Base-by-base conservation (phyloP, 345 rosid species). In the Luvunga scandens region DNA sequence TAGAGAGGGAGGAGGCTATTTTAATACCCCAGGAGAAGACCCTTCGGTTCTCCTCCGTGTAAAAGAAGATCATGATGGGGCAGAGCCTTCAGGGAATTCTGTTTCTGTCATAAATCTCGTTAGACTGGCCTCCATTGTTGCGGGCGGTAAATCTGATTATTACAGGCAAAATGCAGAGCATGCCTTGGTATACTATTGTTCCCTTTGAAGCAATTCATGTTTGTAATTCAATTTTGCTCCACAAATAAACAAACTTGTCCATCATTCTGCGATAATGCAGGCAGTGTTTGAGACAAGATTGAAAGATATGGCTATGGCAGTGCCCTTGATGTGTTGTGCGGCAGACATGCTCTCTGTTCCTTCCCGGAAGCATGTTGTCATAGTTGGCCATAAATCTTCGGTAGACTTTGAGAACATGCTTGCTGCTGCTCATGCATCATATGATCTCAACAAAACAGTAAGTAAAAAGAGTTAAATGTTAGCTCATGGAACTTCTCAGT, bases 31-130 rank as follows among this genome's bases (percentile, higher is more conserved):
- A 39, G 99, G 99, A 62, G 93, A 90, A 83, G 98, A 95, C 75
- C 90, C 98, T 68, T 93, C 98, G 0, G 92, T 95, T 83, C 94
- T 95, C 55, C 92, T 93, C 61, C 91, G 98, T 66, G 95, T 95
- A 62, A 95, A 95, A 90, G 99, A 95, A 81, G 98, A 95, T 77
- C 94, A 95, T 57, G 99, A 94, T 82, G 98, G 99, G 21, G 98
- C 98, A 50, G 99, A 95, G 81, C 98, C 99, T 65, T 95, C 99
- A 0, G 99, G 99, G 56, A 95, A 95, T 84, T 95, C 98, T 0
- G 93, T 93, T 69, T 88, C 99, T 45, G 93, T 90, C 39, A 87
- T 93, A 59, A 95, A 95, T 79, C 98, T 95, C 38, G 83, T 91
- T 60, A 88, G 98, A 80, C 86, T 95, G 82, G 89, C 96, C 65